These are phyloP conservation scores for Cordyceps militaris DNA, from an alignment of 2,329 filamentous ascomycete species.

Conservation along the genomic window DNA sequence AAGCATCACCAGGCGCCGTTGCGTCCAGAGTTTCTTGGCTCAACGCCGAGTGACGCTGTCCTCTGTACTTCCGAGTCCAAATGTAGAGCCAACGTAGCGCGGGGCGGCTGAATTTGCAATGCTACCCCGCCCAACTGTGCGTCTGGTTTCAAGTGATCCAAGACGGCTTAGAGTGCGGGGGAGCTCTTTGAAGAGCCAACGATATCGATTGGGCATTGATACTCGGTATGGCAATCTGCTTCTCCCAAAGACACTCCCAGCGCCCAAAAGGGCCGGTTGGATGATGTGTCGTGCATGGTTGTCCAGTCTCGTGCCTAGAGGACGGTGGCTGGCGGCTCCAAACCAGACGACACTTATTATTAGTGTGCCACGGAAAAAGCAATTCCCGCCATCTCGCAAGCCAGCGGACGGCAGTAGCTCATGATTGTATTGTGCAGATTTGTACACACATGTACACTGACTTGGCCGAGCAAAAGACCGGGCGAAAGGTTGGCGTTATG, in stretches of 20 bases:
- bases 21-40: neutral
- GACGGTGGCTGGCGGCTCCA: neutral
- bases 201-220: neutral
- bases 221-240: neutral
- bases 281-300: neutral
- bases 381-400: neutral
- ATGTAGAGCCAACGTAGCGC: neutral
- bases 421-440: neutral
- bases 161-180: constrained; percentile 7
- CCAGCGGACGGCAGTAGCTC: neutral
- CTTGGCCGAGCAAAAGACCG: neutral
- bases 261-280: neutral
- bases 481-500: neutral
- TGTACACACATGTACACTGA: neutral
- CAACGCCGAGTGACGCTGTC: neutral
- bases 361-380: neutral
- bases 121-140: neutral
- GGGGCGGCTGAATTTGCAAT: constrained; percentile 1
- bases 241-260: no score
- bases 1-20: neutral
- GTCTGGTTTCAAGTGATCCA: constrained; percentile 4
- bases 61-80: neutral
- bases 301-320: neutral
- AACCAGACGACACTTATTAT: neutral
- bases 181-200: neutral